Evolutionary conservation across 176 grass and related monocot species (phyloP).

Genomic region (Musa itinerans): DNA sequence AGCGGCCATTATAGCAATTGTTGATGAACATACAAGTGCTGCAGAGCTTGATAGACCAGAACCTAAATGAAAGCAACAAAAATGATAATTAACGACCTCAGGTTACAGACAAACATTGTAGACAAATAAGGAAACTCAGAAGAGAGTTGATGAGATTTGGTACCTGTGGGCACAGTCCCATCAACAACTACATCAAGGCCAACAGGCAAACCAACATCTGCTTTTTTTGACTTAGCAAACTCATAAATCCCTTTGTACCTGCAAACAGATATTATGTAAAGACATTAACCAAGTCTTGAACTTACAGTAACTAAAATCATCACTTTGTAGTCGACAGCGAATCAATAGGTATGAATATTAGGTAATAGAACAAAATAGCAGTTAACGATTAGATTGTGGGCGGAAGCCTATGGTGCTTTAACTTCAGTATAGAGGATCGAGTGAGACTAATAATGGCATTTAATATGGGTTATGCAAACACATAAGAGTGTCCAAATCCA

Average conservation of each 20-base stretch:
- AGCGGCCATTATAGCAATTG: conserved; percentile 89
- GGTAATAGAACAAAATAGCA: too few relatives aligned
- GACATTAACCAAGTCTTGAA: not conserved
- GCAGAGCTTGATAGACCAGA: conserved; percentile 94
- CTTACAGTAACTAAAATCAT: not conserved
- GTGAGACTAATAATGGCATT: too few relatives aligned
- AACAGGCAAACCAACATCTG: conserved; percentile 50
- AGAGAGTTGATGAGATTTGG: not conserved
- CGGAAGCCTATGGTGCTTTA: too few relatives aligned
- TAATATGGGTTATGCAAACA: too few relatives aligned
- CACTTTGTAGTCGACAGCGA: not conserved
- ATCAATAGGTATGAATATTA: too few relatives aligned
- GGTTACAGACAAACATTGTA: not conserved
- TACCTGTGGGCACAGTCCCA: conserved; percentile 90
- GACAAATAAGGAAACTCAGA: conserved; percentile 10
- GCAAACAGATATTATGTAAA: conserved; percentile 12
- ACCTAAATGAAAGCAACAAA: conserved; percentile 32
- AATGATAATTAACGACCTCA: not conserved
- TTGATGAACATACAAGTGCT: conserved; percentile 96
- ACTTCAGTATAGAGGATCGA: too few relatives aligned
- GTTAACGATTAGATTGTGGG: too few relatives aligned
- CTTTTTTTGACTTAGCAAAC: conserved; percentile 61
- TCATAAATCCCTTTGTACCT: conserved; percentile 92
- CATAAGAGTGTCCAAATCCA: too few relatives aligned
- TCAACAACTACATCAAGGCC: conserved; percentile 76